Conservation (phyloP, 1,284 basidiomycete species). For the Trametes polyzona region DNA sequence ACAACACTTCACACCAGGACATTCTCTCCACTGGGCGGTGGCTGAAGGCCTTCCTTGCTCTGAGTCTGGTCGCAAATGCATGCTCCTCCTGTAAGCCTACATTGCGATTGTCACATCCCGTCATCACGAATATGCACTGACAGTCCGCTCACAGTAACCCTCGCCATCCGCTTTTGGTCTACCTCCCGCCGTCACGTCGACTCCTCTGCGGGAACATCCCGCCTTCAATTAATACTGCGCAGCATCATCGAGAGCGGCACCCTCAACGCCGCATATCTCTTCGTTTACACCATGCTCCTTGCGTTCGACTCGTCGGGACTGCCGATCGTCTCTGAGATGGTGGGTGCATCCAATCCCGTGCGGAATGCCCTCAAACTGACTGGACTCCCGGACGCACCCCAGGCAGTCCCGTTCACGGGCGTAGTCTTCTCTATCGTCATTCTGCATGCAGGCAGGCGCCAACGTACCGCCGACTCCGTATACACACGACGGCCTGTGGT, state of each 20-base stretch:
- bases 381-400: too few species aligned
- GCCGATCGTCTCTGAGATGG: slow-evolving; percentile 27
- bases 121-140: background rate
- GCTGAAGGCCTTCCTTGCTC: slow-evolving; percentile 1
- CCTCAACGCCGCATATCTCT: slow-evolving; percentile 25
- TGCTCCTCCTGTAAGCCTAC: background rate
- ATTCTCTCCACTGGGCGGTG: background rate
- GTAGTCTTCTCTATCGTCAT: slow-evolving; percentile 19
- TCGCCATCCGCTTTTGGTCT: slow-evolving; percentile 21
- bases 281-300: slow-evolving; percentile 21
- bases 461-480: slow-evolving; percentile 10
- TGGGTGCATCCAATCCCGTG: background rate
- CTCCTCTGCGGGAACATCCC: too few species aligned
- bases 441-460: slow-evolving; percentile 8
- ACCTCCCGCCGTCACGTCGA: too few species aligned
- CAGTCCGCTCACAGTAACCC: background rate
- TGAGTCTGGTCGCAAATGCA: slow-evolving; percentile 1
- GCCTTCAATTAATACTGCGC: slow-evolving; percentile 17
- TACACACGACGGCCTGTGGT: background rate
- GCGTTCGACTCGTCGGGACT: slow-evolving; percentile 14
- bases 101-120: background rate
- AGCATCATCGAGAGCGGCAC: slow-evolving; percentile 26
- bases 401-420: slow-evolving; percentile 9
- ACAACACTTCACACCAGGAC: background rate
- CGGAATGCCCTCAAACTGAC: background rate